Evolutionary conservation across 352 stramenopile species (phyloP), one percentile per base, ranked within the genome.

Genomic region (Phytophthora uliginosa): DNA sequence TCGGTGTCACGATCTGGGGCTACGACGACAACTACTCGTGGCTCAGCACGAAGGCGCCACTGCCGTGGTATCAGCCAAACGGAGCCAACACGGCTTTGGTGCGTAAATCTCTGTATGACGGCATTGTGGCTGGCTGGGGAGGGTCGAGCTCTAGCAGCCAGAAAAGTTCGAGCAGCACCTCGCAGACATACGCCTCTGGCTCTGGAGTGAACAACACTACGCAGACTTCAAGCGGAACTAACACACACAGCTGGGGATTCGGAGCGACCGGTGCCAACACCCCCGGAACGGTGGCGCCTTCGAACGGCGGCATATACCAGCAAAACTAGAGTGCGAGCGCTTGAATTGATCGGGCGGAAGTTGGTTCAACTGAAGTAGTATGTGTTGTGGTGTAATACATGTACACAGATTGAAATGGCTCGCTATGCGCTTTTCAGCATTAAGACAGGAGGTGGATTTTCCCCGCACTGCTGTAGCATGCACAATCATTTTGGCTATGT

Each of bases 11-110:
- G 40, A 72, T 76, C 38, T 76, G 69, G 69, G 69, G 63, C 22
- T 72, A 68, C 36, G 58, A 47, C 13, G 72, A 79, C 68, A 65
- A 67, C 40, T 79, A 79, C 52, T 69, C 72, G 67, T 79, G 72
- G 72, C 59, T 79, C 45, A 70, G 51, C 20, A 66, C 47, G 1
- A 65, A 72, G 38, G 28, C 68, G 1, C 72, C 72, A 26, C 59
- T 79, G 45, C 68, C 72, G 4, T 76, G 61, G 62, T 69, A 79
- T 13, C 72, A 79, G 58, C 67, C 72, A 22, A 34, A 40, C 24
- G 72, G 72, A 31, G 42, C 42, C 1, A 64, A 64, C 33, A 61
- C 68, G 4, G 33, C 31, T n/a, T 10, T 79, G 28, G 72, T 73
- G 28, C 58, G 54, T 22, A 79, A 79, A 42, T 60, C 61, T 40